These are phyloP conservation scores for Sabuloglossum arenarium DNA, from an alignment of 495 filamentous ascomycete species.

Conservation along the genomic window DNA sequence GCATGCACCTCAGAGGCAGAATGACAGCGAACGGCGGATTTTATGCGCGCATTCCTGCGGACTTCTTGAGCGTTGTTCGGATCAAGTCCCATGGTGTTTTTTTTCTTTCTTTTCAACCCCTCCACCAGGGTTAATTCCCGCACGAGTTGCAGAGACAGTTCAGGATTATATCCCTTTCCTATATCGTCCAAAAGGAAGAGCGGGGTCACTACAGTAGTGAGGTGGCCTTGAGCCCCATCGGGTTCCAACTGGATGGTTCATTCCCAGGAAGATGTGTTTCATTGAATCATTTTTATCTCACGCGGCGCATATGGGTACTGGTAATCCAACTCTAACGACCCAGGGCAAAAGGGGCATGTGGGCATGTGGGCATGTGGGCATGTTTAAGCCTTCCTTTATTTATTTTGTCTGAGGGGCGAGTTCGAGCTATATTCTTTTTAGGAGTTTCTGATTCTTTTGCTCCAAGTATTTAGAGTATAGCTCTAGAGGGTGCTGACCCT, in stretches of 20 bases:
- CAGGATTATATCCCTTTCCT: background rate
- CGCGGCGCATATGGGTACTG: background rate
- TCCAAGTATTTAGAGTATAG: background rate
- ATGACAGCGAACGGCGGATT: background rate
- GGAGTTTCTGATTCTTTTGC: background rate
- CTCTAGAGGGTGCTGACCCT: background rate
- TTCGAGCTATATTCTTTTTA: background rate
- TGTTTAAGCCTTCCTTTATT: background rate
- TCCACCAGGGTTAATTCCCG: background rate
- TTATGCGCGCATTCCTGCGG: background rate
- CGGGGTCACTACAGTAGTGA: background rate
- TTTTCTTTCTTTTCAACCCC: too few species aligned
- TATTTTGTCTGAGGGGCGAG: background rate
- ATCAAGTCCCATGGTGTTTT: background rate
- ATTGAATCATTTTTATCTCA: background rate
- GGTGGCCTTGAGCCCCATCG: background rate
- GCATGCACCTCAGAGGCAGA: background rate
- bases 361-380: background rate
- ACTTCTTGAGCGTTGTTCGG: background rate
- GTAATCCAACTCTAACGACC: background rate
- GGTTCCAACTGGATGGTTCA: background rate
- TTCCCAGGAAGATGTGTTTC: background rate
- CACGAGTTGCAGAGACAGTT: background rate
- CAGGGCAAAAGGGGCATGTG: background rate
- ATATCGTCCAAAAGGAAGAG: background rate